A percentile compares a stretch with the other conserved stretches of the same genome.
Evolutionary conservation across 2,329 filamentous ascomycete genomes (phyloP).

Genomic region (Fusarium denticulatum): DNA sequence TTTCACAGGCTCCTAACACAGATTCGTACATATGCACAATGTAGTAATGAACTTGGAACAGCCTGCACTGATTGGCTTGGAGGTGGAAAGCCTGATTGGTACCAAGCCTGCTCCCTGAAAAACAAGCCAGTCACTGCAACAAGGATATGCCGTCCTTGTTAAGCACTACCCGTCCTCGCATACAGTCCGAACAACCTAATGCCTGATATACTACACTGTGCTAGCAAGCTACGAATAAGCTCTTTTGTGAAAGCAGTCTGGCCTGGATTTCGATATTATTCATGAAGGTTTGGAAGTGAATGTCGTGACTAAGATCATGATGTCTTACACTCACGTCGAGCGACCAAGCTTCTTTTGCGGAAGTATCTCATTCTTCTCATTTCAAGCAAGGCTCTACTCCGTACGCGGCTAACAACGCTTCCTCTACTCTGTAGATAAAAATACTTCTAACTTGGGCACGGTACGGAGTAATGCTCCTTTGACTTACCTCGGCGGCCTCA

Average conservation of each 20-base stretch:
- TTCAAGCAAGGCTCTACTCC: not conserved
- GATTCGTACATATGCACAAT: not conserved
- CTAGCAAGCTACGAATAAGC: not conserved
- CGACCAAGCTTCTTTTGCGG: not conserved
- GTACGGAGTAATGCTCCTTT: not conserved
- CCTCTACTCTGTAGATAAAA: not conserved
- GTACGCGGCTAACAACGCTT: not conserved
- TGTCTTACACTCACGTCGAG: not conserved
- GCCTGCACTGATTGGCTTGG: constrained; percentile 24
- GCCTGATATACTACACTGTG: not conserved
- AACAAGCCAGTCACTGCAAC: constrained; percentile 27
- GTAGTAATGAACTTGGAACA: constrained; percentile 10
- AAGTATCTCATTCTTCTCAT: not conserved
- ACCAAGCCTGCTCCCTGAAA: constrained; percentile 12
- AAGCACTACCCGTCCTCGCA: not conserved
- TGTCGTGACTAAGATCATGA: not conserved
- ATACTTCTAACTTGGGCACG: not conserved
- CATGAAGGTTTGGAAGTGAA: not conserved
- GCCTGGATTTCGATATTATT: not conserved
- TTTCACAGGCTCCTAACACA: constrained; percentile 22
- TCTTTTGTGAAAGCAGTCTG: not conserved
- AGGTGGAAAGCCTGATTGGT: constrained; percentile 8
- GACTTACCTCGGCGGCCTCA: constrained; percentile 23
- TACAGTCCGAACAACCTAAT: constrained; percentile 16
- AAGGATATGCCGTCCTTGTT: constrained; percentile 17